Evolutionary conservation across 768 basidiomycete genomes (phyloP).

Genomic region (Tylopilus subfusipes): DNA sequence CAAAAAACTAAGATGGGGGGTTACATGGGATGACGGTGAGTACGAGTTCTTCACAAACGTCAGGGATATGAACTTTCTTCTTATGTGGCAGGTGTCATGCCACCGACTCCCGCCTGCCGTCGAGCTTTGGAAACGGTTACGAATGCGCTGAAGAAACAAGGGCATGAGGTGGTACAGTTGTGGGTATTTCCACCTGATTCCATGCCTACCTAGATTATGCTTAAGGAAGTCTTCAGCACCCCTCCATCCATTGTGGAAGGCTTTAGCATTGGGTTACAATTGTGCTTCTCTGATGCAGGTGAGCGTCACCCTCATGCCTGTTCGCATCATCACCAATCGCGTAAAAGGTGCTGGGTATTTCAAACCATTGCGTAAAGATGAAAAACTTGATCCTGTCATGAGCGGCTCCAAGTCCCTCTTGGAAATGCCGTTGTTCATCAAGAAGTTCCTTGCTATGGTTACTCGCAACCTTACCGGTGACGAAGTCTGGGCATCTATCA

Average conservation of each 20-base stretch:
- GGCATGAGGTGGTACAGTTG: conserved; percentile 42
- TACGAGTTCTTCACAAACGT: background rate
- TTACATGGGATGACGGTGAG: conserved; percentile 43
- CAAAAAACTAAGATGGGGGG: conserved; percentile 38
- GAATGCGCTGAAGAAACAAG: conserved; percentile 34
- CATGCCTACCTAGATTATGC: background rate
- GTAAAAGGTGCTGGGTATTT: conserved; percentile 44
- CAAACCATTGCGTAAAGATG: conserved; percentile 32
- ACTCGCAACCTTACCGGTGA: conserved; percentile 29
- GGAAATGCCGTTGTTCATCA: conserved; percentile 34
- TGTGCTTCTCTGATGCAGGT: conserved; percentile 59
- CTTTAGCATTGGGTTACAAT: conserved; percentile 50
- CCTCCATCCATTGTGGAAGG: conserved; percentile 51
- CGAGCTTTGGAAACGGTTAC: conserved; percentile 36
- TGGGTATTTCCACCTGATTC: conserved; percentile 18
- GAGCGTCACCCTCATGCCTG: background rate
- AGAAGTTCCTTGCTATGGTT: conserved; percentile 42
- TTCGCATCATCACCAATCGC: background rate
- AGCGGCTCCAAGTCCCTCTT: conserved; percentile 22
- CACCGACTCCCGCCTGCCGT: conserved; percentile 39
- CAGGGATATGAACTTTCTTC: background rate
- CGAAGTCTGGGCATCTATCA: conserved; percentile 28
- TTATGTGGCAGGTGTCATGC: conserved; percentile 30
- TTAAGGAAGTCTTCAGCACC: conserved; percentile 20
- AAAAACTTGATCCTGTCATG: conserved; percentile 34